phyloP scores from a whole-genome alignment of 371 early-diverging fungal genomes.

The Mucor circinelloides region DNA sequence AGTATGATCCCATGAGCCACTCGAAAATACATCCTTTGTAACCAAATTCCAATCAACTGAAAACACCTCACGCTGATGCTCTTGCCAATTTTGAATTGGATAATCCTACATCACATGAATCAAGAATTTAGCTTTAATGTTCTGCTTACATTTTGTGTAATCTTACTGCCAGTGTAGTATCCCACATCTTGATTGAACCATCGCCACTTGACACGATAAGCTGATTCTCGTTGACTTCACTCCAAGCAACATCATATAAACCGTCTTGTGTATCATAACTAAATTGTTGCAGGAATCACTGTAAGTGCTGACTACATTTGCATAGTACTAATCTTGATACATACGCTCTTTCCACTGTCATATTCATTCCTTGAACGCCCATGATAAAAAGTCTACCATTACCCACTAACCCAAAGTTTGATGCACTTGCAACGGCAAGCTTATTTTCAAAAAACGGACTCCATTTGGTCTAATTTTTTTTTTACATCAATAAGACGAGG shows the following conservation, averaged over 20 bases:
- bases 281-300: not conserved
- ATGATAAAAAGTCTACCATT: constrained; percentile 87
- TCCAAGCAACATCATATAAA: constrained; percentile 92
- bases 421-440: constrained; percentile 86
- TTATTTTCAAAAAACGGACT: constrained; percentile 92
- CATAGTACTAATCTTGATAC: constrained; percentile 10
- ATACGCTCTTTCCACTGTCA: constrained; percentile 71
- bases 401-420: constrained; percentile 96
- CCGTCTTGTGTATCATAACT: constrained; percentile 97
- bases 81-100: constrained; percentile 91
- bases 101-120: constrained; percentile 62
- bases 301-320: not conserved
- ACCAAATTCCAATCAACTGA: constrained; percentile 92
- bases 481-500: not conserved
- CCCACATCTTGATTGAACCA: constrained; percentile 94
- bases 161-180: constrained; percentile 75
- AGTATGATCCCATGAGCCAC: constrained; percentile 93
- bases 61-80: constrained; percentile 92
- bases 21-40: constrained; percentile 82
- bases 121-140: not conserved
- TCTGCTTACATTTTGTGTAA: not conserved
- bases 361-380: constrained; percentile 48
- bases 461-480: constrained; percentile 70
- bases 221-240: constrained; percentile 93
- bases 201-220: constrained; percentile 90